Evolutionary conservation across 228 moss, liverwort and hornwort genomes (phyloP), one percentile per base, ranked within the genome.

Genomic region (Sphagnum magellanicum): DNA sequence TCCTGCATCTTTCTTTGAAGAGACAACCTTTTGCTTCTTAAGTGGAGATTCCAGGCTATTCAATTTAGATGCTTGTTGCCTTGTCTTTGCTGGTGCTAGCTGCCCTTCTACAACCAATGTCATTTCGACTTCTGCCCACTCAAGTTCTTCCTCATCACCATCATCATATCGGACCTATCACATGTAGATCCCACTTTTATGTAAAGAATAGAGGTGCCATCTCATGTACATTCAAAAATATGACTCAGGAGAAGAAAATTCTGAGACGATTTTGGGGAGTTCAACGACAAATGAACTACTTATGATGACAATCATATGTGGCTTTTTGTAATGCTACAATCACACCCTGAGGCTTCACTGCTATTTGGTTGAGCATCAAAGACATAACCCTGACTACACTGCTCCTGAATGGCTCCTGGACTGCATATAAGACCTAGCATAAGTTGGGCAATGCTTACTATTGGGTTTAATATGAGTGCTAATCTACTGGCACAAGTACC

Each of bases 1-100:
- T 14, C 75, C 74, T 57, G 67, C 60, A 63, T 50, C 75, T 79
- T 86, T 82, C 74, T 86, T 82, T 10, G 80, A 71, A 4, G 75
- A 75, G 16, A 51, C 47, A 50, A 78, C 75, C 78, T 86, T 86
- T 70, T 86, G 86, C 76, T 86, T 86, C 69, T 86, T 86, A 32
- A 3, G 32, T 0, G 3, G 32, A 32, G 32, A 32, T 32, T 32
- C 32, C 32, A 32, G 32, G 32, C 32, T 32, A 32, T 70, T 69
- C 50, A 76, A 65, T 67, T 76, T 81, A 53, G 46, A 14, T 8
- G 79, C 55, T 49, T 77, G 82, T 1, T 75, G 79, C 50, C 82
- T 86, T 51, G 79, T 82, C 74, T 80, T 82, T 0, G 72, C 49
- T 15, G 82, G 77, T 71, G 82, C 74, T 57, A 69, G 57, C 68